Percentiles rank a stretch among this genome's conserved stretches.
Evolutionary conservation across 2,329 filamentous ascomycete genomes (phyloP).

Genomic region (Apiospora kogelbergensis): DNA sequence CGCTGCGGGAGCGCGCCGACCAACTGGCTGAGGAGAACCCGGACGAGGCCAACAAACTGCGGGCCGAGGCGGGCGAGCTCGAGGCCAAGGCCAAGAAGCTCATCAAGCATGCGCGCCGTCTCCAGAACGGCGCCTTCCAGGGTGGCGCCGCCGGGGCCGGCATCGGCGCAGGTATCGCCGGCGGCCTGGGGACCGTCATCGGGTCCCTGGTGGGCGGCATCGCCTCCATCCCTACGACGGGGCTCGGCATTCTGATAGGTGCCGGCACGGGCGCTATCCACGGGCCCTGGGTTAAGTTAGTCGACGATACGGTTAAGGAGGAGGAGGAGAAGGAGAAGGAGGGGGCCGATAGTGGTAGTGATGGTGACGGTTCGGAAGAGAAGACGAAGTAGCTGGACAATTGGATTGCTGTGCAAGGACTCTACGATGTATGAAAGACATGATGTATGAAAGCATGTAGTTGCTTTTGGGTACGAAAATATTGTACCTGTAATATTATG

Average conservation of each 20-base stretch:
- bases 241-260: constrained; percentile 30
- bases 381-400: neutral
- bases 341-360: neutral
- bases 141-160: constrained; percentile 32
- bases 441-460: too few species aligned
- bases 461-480: neutral
- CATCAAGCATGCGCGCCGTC: constrained; percentile 29
- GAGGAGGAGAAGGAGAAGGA: constrained; percentile 12
- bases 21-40: constrained; percentile 24
- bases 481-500: neutral
- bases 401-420: neutral
- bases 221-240: constrained; percentile 31
- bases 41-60: constrained; percentile 27
- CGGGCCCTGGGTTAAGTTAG: constrained; percentile 34
- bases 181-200: constrained; percentile 30
- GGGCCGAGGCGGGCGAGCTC: constrained; percentile 26
- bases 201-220: constrained; percentile 30
- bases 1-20: constrained; percentile 28
- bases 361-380: neutral
- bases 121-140: constrained; percentile 33
- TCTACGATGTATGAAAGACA: neutral
- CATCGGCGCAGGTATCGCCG: constrained; percentile 32
- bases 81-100: constrained; percentile 30
- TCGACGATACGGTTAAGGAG: constrained; percentile 21
- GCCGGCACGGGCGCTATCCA: constrained; percentile 32